These are phyloP conservation scores for Nidularia sp. DNA, from an alignment of 768 basidiomycete genomes.

Conservation along the genomic window DNA sequence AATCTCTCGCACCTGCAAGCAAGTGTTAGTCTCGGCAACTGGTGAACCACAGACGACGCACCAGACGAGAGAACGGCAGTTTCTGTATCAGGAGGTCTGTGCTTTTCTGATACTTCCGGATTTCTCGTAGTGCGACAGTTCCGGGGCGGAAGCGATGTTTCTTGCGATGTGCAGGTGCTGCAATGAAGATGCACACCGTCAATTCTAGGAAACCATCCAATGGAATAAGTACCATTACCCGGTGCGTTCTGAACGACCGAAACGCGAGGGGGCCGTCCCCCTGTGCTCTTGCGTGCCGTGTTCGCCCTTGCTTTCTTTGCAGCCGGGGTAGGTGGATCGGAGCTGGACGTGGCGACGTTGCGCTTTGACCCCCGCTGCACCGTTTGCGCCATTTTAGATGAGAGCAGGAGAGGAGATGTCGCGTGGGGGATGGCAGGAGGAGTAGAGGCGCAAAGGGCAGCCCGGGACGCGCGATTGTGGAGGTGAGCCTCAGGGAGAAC, in stretches of 20 bases:
- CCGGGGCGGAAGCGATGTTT: constrained; percentile 81
- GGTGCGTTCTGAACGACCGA: constrained; percentile 11
- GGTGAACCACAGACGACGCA: constrained; percentile 32
- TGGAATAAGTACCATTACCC: not conserved
- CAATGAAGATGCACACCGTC: not conserved
- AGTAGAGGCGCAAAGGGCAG: constrained; percentile 1
- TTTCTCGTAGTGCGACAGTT: constrained; percentile 86
- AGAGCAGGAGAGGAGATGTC: constrained; percentile 1
- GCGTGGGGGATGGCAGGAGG: constrained; percentile 3
- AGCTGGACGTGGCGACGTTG: constrained; percentile 36
- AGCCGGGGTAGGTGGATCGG: constrained; percentile 43
- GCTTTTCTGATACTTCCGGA: constrained; percentile 90
- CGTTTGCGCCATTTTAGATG: constrained; percentile 61
- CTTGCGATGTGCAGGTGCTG: constrained; percentile 20
- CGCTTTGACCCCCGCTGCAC: constrained; percentile 53
- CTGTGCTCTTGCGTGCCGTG: constrained; percentile 86
- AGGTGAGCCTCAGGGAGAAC: not conserved
- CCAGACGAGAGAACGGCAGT: constrained; percentile 89
- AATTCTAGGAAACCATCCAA: not conserved
- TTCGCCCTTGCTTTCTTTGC: constrained; percentile 46
- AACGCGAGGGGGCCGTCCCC: constrained; percentile 51
- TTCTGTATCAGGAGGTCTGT: constrained; percentile 86
- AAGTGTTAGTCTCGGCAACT: not conserved
- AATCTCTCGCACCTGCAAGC: constrained; percentile 85
- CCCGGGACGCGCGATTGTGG: not conserved